Base-by-base conservation (phyloP, 2,329 filamentous ascomycete species). In the Xylariaceae sp. region DNA sequence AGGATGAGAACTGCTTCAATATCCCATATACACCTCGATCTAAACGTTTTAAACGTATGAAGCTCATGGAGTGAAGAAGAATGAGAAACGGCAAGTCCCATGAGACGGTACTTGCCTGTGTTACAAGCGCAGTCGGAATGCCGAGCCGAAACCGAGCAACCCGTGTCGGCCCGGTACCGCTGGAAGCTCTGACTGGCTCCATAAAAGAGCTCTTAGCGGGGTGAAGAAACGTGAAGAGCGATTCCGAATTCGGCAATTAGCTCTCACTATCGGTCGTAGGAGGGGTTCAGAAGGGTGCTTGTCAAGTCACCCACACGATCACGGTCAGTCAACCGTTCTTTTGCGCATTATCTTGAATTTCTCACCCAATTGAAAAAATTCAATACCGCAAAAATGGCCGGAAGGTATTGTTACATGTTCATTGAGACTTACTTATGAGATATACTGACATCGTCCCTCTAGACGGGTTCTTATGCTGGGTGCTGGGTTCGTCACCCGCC, bases 401-500 rank as follows among this genome's bases (percentile, higher is more conserved):
- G 56, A 48, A 49, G 17, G 60, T 62, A 59, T 47, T 23, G 4
- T 23, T 17, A 15, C 13, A 7, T 11, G 6, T 48, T 42, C 45
- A 15, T 37, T 13, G 4, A n/a, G 23, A 30, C 1, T 4, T 30
- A 4, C 23, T 18, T 51, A 34, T 10, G 11, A 63, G 5, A 15
- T 34, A 10, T 47, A 49, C 13, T 58, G n/a, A 61, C 49, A 6
- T 39, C 42, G 13, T 45, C 15, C 37, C 10, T 42, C 60, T 64
- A 55, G 65, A 60, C 53, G 69, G 70, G 70, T 72, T 74, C 62
- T 72, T 77, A 76, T 80, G 74, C 78, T 80, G 67, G 80, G 80
- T 63, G 76, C 81, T 57, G 81, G 81, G 70, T 67, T 67, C 59
- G 65, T 67, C 8, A 64, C 65, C 66, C 80, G 78, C 70, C 85